A percentile compares a stretch with the other conserved stretches of the same genome.
These are phyloP conservation scores for Claviceps arundinis DNA, from an alignment of 2,329 filamentous ascomycete species.

Conservation along the genomic window DNA sequence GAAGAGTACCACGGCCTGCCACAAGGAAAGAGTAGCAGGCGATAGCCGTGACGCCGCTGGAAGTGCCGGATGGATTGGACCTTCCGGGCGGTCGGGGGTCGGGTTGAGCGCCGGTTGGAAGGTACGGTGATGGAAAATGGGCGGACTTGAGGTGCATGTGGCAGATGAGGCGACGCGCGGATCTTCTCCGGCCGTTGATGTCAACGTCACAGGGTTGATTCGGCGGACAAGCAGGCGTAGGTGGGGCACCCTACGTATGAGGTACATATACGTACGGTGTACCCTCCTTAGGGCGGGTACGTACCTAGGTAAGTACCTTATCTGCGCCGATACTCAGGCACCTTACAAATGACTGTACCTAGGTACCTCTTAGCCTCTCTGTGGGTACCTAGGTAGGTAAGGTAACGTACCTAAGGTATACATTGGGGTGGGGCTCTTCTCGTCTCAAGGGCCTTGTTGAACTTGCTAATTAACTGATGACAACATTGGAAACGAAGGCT, in stretches of 20 bases:
- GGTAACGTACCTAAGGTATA: too few species aligned
- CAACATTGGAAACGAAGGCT: background rate
- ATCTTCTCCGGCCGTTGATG: constrained; percentile 15
- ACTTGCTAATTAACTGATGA: background rate
- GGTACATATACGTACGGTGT: too few species aligned
- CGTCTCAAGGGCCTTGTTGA: too few species aligned
- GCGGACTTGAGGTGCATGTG: background rate
- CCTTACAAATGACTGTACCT: too few species aligned
- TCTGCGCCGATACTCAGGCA: too few species aligned
- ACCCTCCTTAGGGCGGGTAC: too few species aligned
- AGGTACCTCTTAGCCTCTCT: too few species aligned
- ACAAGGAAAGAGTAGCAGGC: constrained; percentile 10
- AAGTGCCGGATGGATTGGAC: background rate
- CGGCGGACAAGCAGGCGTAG: background rate
- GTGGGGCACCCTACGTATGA: too few species aligned
- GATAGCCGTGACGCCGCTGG: constrained; percentile 8
- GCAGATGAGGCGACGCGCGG: constrained; percentile 12
- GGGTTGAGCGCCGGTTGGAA: background rate
- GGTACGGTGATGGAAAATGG: too few species aligned
- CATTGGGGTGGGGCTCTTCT: too few species aligned
- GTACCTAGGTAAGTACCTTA: too few species aligned
- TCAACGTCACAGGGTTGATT: background rate
- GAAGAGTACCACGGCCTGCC: constrained; percentile 8
- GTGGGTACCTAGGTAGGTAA: too few species aligned
- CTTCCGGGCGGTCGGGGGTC: background rate